Evolutionary conservation across 805 yeast species (phyloP).

Genomic region (Sugiyamaella marilandica): DNA sequence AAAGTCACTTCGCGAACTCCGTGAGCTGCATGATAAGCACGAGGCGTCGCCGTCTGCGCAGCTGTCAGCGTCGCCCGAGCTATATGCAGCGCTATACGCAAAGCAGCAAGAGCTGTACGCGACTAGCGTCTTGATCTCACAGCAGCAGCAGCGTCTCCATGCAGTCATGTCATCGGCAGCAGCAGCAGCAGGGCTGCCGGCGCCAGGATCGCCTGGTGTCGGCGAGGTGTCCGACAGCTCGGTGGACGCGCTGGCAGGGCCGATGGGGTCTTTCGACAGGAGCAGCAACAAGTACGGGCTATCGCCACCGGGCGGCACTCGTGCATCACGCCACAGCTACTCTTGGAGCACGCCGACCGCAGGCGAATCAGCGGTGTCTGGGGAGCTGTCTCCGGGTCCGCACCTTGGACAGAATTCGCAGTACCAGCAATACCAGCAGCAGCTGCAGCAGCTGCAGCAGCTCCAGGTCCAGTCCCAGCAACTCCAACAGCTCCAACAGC

Average conservation of each 20-base stretch:
- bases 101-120: conserved; percentile 33
- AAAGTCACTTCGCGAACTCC: not conserved
- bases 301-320: not conserved
- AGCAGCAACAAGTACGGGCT: not conserved
- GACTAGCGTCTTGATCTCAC: conserved; percentile 30
- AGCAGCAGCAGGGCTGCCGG: not conserved
- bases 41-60: conserved; percentile 10
- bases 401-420: not conserved
- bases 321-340: not conserved
- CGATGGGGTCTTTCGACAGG: not conserved
- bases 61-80: conserved; percentile 15
- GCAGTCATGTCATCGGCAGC: conserved; percentile 25
- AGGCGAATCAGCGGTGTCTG: not conserved
- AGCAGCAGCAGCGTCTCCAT: conserved; percentile 34
- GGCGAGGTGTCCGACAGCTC: not conserved
- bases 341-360: not conserved
- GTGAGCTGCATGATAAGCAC: not conserved
- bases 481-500: conserved; percentile 6
- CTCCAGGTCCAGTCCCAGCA: conserved; percentile 3
- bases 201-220: not conserved
- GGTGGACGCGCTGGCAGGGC: not conserved
- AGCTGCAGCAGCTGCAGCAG: not conserved
- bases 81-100: conserved; percentile 32
- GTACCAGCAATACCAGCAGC: not conserved
- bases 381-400: not conserved